Evolutionary conservation across 306 rosid genomes (phyloP).

Genomic region (Fagus sylvatica): DNA sequence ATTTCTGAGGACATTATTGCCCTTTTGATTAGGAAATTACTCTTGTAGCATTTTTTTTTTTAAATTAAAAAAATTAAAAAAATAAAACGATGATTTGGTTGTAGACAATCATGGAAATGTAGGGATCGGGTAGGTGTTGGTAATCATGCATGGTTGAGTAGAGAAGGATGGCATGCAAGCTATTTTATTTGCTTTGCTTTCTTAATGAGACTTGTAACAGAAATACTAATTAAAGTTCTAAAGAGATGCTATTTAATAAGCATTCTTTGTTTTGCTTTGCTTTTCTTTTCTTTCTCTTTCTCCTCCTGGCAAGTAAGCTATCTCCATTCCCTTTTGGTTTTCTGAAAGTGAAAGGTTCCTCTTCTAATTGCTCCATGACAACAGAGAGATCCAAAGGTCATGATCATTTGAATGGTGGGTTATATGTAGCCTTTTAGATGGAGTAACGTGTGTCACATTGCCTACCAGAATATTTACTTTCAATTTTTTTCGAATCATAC

Average conservation of each 20-base stretch:
- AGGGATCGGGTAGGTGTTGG: conserved; percentile 28
- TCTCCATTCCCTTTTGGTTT: not conserved
- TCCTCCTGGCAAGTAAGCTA: conserved; percentile 50
- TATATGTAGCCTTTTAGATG: not conserved
- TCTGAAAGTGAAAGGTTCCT: conserved; percentile 35
- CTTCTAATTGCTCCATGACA: not conserved
- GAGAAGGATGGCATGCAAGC: conserved; percentile 26
- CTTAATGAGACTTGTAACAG: conserved; percentile 30
- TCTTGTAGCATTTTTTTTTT: not conserved
- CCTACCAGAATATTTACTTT: not conserved
- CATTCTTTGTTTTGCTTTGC: not conserved
- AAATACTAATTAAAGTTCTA: conserved; percentile 15
- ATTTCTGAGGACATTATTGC: not conserved
- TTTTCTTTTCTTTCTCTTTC: conserved; percentile 29
- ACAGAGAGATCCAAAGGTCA: not conserved
- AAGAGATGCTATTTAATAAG: conserved; percentile 27
- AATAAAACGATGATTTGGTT: not conserved
- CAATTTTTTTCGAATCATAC: too few relatives aligned
- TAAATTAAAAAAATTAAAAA: not conserved
- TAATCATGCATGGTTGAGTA: conserved; percentile 37
- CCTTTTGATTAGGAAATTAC: not conserved
- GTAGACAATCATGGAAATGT: conserved; percentile 24
- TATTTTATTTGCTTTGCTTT: conserved; percentile 21
- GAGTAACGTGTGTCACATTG: too few relatives aligned
- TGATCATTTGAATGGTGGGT: not conserved